Evolutionary conservation across 139 green algal species (phyloP).

Genomic region (Nannochloris sp.): DNA sequence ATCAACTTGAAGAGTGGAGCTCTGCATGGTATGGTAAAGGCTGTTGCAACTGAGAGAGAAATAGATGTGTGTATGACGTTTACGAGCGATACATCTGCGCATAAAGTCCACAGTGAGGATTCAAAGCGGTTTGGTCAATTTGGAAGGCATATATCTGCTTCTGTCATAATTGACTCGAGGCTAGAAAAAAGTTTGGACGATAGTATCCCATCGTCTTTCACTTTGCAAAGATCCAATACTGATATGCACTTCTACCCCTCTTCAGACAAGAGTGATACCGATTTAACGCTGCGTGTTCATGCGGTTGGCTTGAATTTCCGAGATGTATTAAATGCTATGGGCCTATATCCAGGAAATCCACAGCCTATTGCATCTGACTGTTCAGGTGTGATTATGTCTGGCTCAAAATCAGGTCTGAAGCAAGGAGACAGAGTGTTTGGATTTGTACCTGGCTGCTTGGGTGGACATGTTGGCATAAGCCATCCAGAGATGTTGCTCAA

Average conservation of each 20-base stretch:
- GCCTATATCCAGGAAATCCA: slow-evolving; percentile 45
- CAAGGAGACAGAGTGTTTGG: slow-evolving; percentile 62
- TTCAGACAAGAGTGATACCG: too few species aligned
- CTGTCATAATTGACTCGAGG: too few species aligned
- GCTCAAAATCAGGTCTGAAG: background rate
- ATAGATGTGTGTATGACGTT: too few species aligned
- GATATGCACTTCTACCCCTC: too few species aligned
- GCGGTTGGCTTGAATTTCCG: slow-evolving; percentile 47
- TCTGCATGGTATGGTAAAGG: background rate
- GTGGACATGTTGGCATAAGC: slow-evolving; percentile 38
- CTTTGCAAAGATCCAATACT: too few species aligned
- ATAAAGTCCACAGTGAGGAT: too few species aligned
- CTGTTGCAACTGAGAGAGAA: slow-evolving; percentile 13
- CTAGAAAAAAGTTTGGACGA: too few species aligned
- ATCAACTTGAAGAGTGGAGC: background rate
- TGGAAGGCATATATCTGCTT: too few species aligned
- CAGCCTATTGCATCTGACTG: slow-evolving; percentile 37
- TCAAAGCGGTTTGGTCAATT: too few species aligned
- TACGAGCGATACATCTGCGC: too few species aligned
- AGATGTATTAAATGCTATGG: slow-evolving; percentile 52
- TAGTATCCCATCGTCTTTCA: too few species aligned
- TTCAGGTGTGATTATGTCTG: slow-evolving; percentile 26
- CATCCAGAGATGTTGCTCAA: slow-evolving; percentile 38
- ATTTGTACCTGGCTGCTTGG: slow-evolving; percentile 59
- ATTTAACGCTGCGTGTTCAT: slow-evolving; percentile 9